Evolutionary conservation across 768 basidiomycete genomes (phyloP).

Genomic region (Tephrocybe sp.): DNA sequence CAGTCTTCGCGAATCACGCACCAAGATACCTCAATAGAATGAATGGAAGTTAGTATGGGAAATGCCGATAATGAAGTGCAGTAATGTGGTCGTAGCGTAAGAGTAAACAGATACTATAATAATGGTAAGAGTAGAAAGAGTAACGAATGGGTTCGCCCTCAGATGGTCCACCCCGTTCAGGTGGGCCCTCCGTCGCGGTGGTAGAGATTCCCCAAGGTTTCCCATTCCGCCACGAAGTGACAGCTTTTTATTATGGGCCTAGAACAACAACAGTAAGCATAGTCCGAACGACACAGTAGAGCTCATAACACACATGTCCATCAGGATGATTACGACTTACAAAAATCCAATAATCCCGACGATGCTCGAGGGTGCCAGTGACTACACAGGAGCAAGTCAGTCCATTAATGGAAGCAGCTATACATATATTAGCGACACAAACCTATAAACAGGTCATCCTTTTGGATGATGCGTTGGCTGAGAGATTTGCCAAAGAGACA

Average conservation of each 20-base stretch:
- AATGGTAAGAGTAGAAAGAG: no score
- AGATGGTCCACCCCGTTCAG: constrained; percentile 40
- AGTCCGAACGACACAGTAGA: not conserved
- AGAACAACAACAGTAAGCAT: constrained; percentile 1
- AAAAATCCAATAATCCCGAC: constrained; percentile 71
- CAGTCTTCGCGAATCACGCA: no score
- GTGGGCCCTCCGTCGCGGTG: constrained; percentile 44
- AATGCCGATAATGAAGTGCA: no score
- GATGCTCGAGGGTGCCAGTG: constrained; percentile 67
- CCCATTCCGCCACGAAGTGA: constrained; percentile 44
- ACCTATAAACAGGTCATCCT: constrained; percentile 60
- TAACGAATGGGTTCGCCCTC: constrained; percentile 42
- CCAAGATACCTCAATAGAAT: no score
- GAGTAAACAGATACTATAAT: no score
- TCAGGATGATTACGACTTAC: constrained; percentile 71
- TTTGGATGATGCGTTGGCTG: constrained; percentile 45
- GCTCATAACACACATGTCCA: constrained; percentile 38
- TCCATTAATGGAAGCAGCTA: not conserved
- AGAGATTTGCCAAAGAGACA: constrained; percentile 55
- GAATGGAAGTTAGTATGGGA: no score
- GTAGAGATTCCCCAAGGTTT: constrained; percentile 77
- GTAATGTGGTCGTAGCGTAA: no score
- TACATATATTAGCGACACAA: constrained; percentile 12
- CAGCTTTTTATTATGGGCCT: constrained; percentile 76
- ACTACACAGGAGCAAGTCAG: constrained; percentile 27